These are phyloP conservation scores for Apiospora sp. DNA, from an alignment of 2,329 filamentous ascomycete species.

Conservation along the genomic window DNA sequence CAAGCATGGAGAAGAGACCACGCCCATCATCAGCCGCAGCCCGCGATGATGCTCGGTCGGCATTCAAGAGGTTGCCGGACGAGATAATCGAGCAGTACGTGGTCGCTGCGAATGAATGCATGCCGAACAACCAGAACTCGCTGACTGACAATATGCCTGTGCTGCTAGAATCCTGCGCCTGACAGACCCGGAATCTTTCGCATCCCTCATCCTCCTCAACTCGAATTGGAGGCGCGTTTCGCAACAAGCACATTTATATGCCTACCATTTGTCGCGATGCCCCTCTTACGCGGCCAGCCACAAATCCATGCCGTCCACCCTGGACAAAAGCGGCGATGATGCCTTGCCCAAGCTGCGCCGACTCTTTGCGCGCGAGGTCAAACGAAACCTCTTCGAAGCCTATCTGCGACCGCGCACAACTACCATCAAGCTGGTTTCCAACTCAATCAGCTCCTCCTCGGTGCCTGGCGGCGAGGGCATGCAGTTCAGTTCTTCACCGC, in stretches of 20 bases:
- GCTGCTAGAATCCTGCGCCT: conserved; percentile 64
- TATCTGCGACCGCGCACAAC: conserved; percentile 76
- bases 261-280: conserved; percentile 67
- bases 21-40: conserved; percentile 24
- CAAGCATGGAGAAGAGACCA: conserved; percentile 25
- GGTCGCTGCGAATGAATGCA: conserved; percentile 27
- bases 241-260: conserved; percentile 69
- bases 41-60: conserved; percentile 37
- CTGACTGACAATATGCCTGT: not conserved
- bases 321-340: conserved; percentile 50
- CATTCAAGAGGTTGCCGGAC: conserved; percentile 67
- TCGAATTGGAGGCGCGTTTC: conserved; percentile 71
- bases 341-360: conserved; percentile 68
- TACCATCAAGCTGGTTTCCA: conserved; percentile 81
- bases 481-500: conserved; percentile 81
- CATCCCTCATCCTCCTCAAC: conserved; percentile 71
- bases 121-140: not conserved
- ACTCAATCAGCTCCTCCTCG: conserved; percentile 83
- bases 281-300: conserved; percentile 65
- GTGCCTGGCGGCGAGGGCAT: conserved; percentile 86
- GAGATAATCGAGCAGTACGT: conserved; percentile 74
- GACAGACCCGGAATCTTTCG: conserved; percentile 69
- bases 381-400: conserved; percentile 79
- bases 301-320: conserved; percentile 35
- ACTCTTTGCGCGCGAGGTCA: conserved; percentile 74